Percentiles rank a stretch among this genome's conserved stretches.
phyloP scores from a whole-genome alignment of 805 yeast genomes.

The Saturnispora dispora region DNA sequence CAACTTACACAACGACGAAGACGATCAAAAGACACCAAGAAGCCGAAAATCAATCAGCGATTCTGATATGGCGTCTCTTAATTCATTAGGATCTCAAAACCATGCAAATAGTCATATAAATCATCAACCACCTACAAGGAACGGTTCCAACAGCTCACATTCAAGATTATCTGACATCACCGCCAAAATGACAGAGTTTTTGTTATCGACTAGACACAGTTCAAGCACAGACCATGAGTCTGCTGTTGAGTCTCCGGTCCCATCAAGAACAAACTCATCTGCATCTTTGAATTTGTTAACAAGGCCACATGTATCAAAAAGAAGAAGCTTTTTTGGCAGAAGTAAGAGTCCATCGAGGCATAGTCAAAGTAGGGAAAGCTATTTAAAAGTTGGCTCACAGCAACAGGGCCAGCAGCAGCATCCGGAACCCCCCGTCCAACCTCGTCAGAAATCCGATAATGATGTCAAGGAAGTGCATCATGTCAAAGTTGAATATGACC shows the following conservation, averaged over 20 bases:
- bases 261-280: conserved; percentile 20
- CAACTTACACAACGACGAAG: neutral
- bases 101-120: neutral
- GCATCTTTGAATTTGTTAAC: conserved; percentile 20
- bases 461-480: conserved; percentile 74
- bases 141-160: conserved; percentile 14
- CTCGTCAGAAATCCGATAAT: conserved; percentile 4
- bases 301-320: conserved; percentile 6
- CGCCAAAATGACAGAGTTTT: conserved; percentile 22
- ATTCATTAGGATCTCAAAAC: neutral
- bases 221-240: conserved; percentile 12
- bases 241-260: conserved; percentile 13
- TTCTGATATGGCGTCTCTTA: neutral
- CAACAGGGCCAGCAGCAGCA: neutral
- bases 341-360: conserved; percentile 10
- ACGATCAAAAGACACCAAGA: neutral
- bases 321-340: conserved; percentile 8
- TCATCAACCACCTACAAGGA: neutral
- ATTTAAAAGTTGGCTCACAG: neutral
- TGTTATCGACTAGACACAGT: conserved; percentile 15
- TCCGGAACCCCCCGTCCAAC: neutral
- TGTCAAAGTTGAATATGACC: conserved; percentile 81
- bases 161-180: conserved; percentile 22
- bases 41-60: neutral
- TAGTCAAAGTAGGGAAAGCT: neutral